Base-by-base conservation (phyloP, 441 rosid species). In the Populus hybrid region DNA sequence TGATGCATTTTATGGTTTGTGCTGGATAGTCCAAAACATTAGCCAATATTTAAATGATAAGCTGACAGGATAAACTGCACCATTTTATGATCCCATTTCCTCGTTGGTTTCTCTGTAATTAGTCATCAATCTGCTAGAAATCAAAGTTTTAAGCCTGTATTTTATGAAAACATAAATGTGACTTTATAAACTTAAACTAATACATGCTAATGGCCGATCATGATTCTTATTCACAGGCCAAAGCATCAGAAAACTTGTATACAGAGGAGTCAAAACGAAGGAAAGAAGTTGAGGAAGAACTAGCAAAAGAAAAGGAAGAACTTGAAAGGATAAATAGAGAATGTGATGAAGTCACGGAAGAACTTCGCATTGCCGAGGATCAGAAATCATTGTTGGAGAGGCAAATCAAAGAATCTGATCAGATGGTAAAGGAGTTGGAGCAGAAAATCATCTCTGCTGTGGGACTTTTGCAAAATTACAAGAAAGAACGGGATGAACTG, bases 381-480 rank as follows among this genome's bases (percentile, higher is more conserved):
- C 91, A 87, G 87, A 88, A 88, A 82, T 79, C 79, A 68, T 74
- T 76, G 81, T 84, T 90, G 73, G 93, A 92, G 87, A 84, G 78
- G 67, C 90, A 89, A 85, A 81, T 90, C 73, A 80, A 84, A 75
- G 95, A 91, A 72, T 85, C 88, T 80, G 94, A 94, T 74, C 83
- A 84, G 74, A 80, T 78, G 67, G 87, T 80, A 61, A 83, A 83
- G 82, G 97, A 92, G 85, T 83, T 92, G 79, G 93, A 90, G 81
- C 90, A 93, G 84, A 96, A 96, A 87, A 90, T 96, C 54, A 80
- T 94, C 75, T 90, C 95, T 78, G 97, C 97, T 12, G 98, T 95
- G 61, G 91, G 86, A 72, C 88, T 95, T 76, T 82, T 92, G 83
- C 93, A 92, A 80, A 91, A 81, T 67, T 89, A 88, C 84, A 88